Evolutionary conservation across 345 rosid genomes (phyloP), one percentile per base, ranked within the genome.

Genomic region (Pseudoturritis turrita): DNA sequence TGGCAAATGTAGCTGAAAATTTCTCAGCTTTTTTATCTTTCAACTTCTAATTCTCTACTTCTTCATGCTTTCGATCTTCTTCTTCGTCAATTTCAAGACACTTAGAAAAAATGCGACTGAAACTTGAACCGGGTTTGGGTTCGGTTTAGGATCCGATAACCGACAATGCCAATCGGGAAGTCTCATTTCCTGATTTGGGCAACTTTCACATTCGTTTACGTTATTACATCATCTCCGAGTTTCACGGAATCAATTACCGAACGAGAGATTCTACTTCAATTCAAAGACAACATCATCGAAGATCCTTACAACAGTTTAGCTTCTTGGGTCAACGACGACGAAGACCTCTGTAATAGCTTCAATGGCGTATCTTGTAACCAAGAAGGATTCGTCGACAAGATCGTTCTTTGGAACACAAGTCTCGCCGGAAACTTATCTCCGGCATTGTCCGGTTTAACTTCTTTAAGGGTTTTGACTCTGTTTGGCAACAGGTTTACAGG

Each of bases 331-430:
- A 64, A 80, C 25, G 64, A 74, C 46, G 86, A 83, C 18, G 81
- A 64, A 64, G 29, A 82, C 52, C 84, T 83, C 58, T 95, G 99
- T 73, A 76, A 68, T 28, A 78, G 82, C 65, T 94, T 83, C 81
- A 82, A 56, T 31, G 97, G 97, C 8, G 89, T 94, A 39, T 65
- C 78, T 68, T 94, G 99, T 78, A 91, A 89, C 68, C 73, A 86
- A 1, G 65, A 77, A 51, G 96, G 97, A 8, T 81, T 85, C 50
- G 92, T 91, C 6, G 96, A 94, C 79, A 89, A 74, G 82, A 85
- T 95, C 68, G 96, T 95, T 39, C 69, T 95, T 52, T 91, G 99
- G 99, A 95, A 89, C 82, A 86, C 78, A 0, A 84, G 89, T 74
- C 88, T 91, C 44, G 79, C 83, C 54, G 99, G 96, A 60, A 80